Evolutionary conservation across 441 rosid genomes (phyloP).

Genomic region (Euphorbia schlechtendalii): DNA sequence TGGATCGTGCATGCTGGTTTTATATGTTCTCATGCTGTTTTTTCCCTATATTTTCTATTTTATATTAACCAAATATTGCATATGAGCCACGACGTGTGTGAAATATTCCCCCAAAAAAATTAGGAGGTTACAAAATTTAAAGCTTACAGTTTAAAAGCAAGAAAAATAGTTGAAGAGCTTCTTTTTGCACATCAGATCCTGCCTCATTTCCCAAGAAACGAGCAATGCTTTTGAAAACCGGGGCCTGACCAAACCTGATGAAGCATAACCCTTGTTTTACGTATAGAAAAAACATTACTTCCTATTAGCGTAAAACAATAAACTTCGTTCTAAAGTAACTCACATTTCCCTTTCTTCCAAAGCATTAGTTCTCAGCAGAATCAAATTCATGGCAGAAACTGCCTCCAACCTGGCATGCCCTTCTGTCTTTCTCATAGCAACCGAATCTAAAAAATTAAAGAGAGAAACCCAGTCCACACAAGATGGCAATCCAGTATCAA

Average conservation of each 20-base stretch:
- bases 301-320: constrained; percentile 7
- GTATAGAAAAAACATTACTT: constrained; percentile 5
- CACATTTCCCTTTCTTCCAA: constrained; percentile 63
- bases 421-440: constrained; percentile 43
- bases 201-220: constrained; percentile 48
- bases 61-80: not conserved
- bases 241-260: constrained; percentile 48
- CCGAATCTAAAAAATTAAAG: constrained; percentile 46
- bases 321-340: constrained; percentile 20
- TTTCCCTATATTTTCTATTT: not conserved
- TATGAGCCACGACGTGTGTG: not conserved
- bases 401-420: constrained; percentile 59
- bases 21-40: too few relatives aligned
- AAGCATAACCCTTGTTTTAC: constrained; percentile 17
- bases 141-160: constrained; percentile 74
- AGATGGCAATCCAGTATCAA: constrained; percentile 30
- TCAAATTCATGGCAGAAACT: constrained; percentile 66
- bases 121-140: not conserved
- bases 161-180: constrained; percentile 56
- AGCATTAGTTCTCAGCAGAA: constrained; percentile 57
- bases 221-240: constrained; percentile 47
- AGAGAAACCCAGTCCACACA: constrained; percentile 52
- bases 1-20: not conserved
- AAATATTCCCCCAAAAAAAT: not conserved
- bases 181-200: constrained; percentile 53